These are phyloP conservation scores for Kurtzmaniella quercitrusa DNA, from an alignment of 1,139 yeast species.

Conservation along the genomic window DNA sequence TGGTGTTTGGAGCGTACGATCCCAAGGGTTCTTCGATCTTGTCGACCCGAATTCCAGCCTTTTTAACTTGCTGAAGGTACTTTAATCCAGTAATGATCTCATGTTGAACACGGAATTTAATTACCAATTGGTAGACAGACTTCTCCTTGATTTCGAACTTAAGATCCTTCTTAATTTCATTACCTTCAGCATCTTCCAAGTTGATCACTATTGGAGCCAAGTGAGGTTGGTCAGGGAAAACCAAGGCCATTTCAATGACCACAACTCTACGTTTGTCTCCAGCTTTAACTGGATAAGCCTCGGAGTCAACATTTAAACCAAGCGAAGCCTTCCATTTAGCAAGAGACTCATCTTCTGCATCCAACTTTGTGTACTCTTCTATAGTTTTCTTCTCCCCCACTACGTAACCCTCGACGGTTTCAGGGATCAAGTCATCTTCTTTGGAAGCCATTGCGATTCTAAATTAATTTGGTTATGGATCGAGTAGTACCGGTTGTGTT, in stretches of 20 bases:
- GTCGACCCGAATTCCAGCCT: conserved; percentile 84
- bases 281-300: conserved; percentile 61
- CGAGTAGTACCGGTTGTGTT: conserved; percentile 6
- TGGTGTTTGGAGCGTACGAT: conserved; percentile 86
- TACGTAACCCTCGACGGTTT: conserved; percentile 63
- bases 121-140: conserved; percentile 65
- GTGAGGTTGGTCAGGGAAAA: conserved; percentile 55
- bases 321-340: conserved; percentile 91
- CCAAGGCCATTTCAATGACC: conserved; percentile 68
- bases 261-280: conserved; percentile 79
- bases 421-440: conserved; percentile 63
- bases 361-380: conserved; percentile 78
- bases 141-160: conserved; percentile 76
- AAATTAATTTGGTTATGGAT: conserved; percentile 6
- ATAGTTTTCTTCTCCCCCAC: conserved; percentile 84
- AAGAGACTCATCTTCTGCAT: conserved; percentile 87
- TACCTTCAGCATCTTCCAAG: conserved; percentile 52
- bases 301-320: conserved; percentile 56
- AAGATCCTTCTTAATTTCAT: conserved; percentile 48
- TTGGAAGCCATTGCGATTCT: conserved; percentile 8
- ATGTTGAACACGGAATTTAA: conserved; percentile 83
- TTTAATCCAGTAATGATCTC: conserved; percentile 88
- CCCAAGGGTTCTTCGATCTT: conserved; percentile 87
- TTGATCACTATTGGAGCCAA: conserved; percentile 61
- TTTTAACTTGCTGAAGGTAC: conserved; percentile 80